Evolutionary conservation across 495 filamentous ascomycete genomes (phyloP).

Genomic region (Alectoria sarmentosa): DNA sequence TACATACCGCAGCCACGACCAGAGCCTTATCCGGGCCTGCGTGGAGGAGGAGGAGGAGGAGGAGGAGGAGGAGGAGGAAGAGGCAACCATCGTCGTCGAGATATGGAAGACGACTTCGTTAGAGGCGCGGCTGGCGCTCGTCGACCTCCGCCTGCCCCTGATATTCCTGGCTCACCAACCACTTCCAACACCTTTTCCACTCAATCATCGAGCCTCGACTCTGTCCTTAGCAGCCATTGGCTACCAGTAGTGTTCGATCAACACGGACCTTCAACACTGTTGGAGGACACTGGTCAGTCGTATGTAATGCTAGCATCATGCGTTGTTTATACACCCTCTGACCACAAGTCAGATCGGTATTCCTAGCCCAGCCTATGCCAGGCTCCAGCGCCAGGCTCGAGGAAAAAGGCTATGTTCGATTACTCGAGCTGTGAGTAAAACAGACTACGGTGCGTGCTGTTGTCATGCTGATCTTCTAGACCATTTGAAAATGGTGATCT

Average conservation of each 20-base stretch:
- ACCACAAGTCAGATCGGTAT: slow-evolving; percentile 39
- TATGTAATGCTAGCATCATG: slow-evolving; percentile 27
- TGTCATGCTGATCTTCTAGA: slow-evolving; percentile 23
- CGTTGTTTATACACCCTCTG: slow-evolving; percentile 16
- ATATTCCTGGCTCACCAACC: slow-evolving; percentile 37
- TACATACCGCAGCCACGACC: neutral
- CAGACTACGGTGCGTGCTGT: slow-evolving; percentile 3
- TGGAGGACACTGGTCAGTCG: slow-evolving; percentile 37
- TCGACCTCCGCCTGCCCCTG: slow-evolving; percentile 33
- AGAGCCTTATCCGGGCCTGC: neutral
- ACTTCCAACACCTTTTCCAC: slow-evolving; percentile 34
- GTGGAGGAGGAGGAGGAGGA: neutral
- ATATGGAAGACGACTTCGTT: neutral
- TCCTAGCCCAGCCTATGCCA: slow-evolving; percentile 31
- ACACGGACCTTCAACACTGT: slow-evolving; percentile 33
- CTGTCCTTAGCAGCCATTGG: slow-evolving; percentile 42
- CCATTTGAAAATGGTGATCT: slow-evolving; percentile 43
- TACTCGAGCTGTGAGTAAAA: slow-evolving; percentile 41
- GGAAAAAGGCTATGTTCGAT: slow-evolving; percentile 26
- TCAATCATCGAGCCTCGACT: slow-evolving; percentile 31
- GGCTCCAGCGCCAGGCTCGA: neutral
- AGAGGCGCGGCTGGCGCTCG: neutral
- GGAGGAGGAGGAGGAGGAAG: slow-evolving; percentile 4
- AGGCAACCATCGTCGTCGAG: neutral
- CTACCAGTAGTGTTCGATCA: slow-evolving; percentile 42